These are phyloP conservation scores for Ballota nigra DNA, from an alignment of 257 asterid genomes.

Conservation along the genomic window DNA sequence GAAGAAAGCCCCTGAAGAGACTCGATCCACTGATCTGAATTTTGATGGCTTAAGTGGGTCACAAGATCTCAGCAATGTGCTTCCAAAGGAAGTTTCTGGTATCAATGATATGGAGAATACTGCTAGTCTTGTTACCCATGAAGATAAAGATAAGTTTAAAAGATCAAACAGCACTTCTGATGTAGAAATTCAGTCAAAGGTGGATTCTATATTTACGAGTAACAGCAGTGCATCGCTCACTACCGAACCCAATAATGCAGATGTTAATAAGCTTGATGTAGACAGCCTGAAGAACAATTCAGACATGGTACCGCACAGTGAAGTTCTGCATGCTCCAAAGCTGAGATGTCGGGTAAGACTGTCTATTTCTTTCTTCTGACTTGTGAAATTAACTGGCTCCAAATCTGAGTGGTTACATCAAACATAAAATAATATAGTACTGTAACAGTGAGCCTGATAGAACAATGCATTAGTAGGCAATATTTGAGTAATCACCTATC, in stretches of 20 bases:
- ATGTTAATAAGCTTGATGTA: constrained; percentile 36
- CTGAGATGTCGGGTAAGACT: constrained; percentile 76
- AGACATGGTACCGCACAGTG: constrained; percentile 46
- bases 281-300: constrained; percentile 41
- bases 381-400: background rate
- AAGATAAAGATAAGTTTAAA: constrained; percentile 39
- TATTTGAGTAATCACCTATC: too few species aligned
- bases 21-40: constrained; percentile 31
- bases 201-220: constrained; percentile 34
- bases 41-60: constrained; percentile 34
- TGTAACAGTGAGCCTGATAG: too few species aligned
- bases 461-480: too few species aligned
- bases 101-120: too few species aligned
- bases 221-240: too few species aligned
- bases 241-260: too few species aligned
- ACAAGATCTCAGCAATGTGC: constrained; percentile 27
- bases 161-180: constrained; percentile 73
- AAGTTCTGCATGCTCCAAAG: constrained; percentile 58
- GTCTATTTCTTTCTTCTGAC: constrained; percentile 21
- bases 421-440: too few species aligned
- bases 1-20: constrained; percentile 42
- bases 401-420: too few species aligned
- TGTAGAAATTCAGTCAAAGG: constrained; percentile 40
- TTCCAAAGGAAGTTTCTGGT: constrained; percentile 29
- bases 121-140: too few species aligned